Percentiles rank a stretch among this genome's conserved stretches.
These are phyloP conservation scores for Ascodesmis nigricans DNA, from an alignment of 495 filamentous ascomycete genomes.

Conservation along the genomic window DNA sequence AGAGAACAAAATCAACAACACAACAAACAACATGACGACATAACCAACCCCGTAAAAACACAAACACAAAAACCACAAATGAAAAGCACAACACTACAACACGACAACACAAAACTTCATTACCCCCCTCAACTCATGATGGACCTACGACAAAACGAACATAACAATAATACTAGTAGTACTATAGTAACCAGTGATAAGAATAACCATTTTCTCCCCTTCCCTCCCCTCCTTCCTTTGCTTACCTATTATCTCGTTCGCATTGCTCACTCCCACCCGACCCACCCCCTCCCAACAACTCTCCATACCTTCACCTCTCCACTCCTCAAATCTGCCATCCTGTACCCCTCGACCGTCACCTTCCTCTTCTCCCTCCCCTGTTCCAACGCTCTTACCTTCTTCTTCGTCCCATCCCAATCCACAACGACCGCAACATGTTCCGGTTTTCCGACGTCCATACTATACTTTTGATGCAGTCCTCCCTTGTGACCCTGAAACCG, in stretches of 20 bases:
- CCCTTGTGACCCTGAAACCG: conserved; percentile 92
- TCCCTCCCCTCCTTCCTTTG: neutral
- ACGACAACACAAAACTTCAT: too few relatives aligned
- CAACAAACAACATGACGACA: too few relatives aligned
- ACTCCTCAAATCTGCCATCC: conserved; percentile 72
- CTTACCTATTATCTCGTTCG: neutral
- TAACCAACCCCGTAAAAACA: too few relatives aligned
- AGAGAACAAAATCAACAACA: too few relatives aligned
- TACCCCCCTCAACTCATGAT: too few relatives aligned
- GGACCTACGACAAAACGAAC: neutral
- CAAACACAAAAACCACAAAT: neutral
- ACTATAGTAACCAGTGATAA: neutral
- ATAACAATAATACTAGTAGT: neutral
- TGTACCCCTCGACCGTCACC: conserved; percentile 80
- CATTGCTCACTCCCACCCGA: conserved; percentile 45
- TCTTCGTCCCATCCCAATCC: conserved; percentile 97
- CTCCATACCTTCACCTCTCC: conserved; percentile 97
- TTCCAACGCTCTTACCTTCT: conserved; percentile 89
- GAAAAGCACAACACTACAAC: neutral
- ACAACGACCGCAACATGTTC: conserved; percentile 93
- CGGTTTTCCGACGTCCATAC: conserved; percentile 64
- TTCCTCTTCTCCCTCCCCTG: conserved; percentile 89
- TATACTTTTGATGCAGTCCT: conserved; percentile 86
- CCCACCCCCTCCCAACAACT: conserved; percentile 76
- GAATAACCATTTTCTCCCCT: conserved; percentile 2